Percentiles rank a stretch among this genome's conserved stretches.
phyloP scores from a whole-genome alignment of 1,284 basidiomycete species.

The Earliella scabrosa region DNA sequence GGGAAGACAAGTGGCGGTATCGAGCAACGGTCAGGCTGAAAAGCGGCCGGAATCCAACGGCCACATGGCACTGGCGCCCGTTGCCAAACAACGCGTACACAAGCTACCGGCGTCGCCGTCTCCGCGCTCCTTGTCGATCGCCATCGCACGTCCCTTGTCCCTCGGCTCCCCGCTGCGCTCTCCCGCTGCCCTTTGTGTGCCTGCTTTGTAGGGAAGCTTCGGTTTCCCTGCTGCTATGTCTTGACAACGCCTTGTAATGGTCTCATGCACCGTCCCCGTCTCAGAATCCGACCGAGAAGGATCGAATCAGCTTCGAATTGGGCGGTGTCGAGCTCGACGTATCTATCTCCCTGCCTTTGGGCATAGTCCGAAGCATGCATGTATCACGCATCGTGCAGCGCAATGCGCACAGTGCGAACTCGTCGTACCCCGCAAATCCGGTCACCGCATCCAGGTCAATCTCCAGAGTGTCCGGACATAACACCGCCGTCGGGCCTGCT shows the following conservation, averaged over 20 bases:
- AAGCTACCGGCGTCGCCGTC: constrained; percentile 8
- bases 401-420: neutral
- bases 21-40: neutral
- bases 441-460: neutral
- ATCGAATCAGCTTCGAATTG: neutral
- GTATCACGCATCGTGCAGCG: neutral
- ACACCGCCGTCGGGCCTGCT: no score
- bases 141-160: neutral
- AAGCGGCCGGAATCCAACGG: constrained; percentile 9
- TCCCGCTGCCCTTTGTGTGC: neutral
- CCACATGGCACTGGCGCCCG: constrained; percentile 4
- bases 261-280: neutral
- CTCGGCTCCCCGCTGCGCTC: neutral
- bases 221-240: neutral
- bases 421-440: no score
- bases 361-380: neutral
- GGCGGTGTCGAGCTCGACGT: neutral
- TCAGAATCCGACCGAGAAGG: neutral
- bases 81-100: constrained; percentile 20
- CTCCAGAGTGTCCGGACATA: no score
- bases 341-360: neutral
- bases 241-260: neutral
- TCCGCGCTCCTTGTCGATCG: constrained; percentile 1
- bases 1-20: neutral
- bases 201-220: neutral